Conservation (phyloP, 2,329 filamentous ascomycete species). For the Botryotinia narcissicola region DNA sequence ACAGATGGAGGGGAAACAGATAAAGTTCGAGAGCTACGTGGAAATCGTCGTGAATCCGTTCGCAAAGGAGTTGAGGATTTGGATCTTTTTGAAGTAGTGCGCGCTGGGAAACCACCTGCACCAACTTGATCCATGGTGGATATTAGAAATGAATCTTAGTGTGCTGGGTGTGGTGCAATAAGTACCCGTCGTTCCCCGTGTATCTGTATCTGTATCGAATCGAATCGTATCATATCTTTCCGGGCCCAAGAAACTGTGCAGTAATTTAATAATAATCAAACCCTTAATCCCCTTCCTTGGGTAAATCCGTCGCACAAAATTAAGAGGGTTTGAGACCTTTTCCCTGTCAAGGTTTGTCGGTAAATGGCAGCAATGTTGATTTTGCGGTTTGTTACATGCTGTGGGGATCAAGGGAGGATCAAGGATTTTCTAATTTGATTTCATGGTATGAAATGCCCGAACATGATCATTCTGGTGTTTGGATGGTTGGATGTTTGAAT, state of each 20-base stretch:
- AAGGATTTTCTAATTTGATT: neutral
- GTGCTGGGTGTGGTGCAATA: slow-evolving; percentile 3
- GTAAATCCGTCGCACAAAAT: slow-evolving; percentile 4
- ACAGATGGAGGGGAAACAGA: slow-evolving; percentile 21
- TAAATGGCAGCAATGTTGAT: slow-evolving; percentile 24
- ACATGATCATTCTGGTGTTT: neutral
- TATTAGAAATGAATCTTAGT: slow-evolving; percentile 1
- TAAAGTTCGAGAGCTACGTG: slow-evolving; percentile 14
- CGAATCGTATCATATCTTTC: neutral
- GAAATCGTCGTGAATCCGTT: slow-evolving; percentile 16
- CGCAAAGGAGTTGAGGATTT: slow-evolving; percentile 19
- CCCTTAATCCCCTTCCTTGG: slow-evolving; percentile 8
- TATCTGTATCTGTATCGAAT: neutral
- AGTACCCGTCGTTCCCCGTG: neutral
- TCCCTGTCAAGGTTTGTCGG: slow-evolving; percentile 26
- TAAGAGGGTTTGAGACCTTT: slow-evolving; percentile 18
- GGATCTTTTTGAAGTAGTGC: slow-evolving; percentile 17
- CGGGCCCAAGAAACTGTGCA: neutral
- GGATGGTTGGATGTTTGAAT: neutral
- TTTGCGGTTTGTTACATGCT: slow-evolving; percentile 26
- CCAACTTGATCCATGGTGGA: slow-evolving; percentile 24
- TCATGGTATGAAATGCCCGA: neutral
- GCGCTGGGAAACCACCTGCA: slow-evolving; percentile 19
- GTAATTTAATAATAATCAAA: neutral
- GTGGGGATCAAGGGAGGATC: slow-evolving; percentile 18